phyloP scores from a whole-genome alignment of 1,139 yeast species.

The Komagataea norvegica region DNA sequence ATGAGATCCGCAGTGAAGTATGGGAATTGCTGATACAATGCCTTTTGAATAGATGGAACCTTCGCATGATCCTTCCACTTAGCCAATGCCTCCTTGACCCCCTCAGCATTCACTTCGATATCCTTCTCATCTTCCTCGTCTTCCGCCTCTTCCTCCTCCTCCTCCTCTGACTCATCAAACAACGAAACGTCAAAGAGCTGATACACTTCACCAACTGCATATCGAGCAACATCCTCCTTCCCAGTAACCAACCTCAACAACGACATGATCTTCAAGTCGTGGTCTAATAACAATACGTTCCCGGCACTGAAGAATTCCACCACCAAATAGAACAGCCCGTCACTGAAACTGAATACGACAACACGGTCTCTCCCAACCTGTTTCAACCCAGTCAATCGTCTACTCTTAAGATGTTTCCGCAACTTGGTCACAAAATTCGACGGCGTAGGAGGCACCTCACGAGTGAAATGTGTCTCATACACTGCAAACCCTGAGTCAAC shows the following conservation, averaged over 20 bases:
- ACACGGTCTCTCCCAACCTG: conserved; percentile 80
- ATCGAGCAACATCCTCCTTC: conserved; percentile 53
- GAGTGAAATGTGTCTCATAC: conserved; percentile 73
- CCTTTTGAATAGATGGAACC: conserved; percentile 62
- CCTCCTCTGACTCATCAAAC: conserved; percentile 33
- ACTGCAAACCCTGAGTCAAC: conserved; percentile 84
- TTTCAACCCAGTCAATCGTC: conserved; percentile 66
- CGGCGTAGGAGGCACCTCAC: conserved; percentile 78
- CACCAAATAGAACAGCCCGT: conserved; percentile 72
- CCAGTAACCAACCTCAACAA: conserved; percentile 77
- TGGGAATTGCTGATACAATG: conserved; percentile 63
- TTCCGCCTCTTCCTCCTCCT: conserved; percentile 10
- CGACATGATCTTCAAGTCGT: conserved; percentile 60
- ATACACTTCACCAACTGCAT: conserved; percentile 71
- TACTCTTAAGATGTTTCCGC: conserved; percentile 78
- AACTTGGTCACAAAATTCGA: conserved; percentile 81
- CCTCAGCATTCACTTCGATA: conserved; percentile 6
- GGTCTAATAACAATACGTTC: conserved; percentile 73
- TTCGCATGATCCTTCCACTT: conserved; percentile 36
- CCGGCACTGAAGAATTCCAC: conserved; percentile 96
- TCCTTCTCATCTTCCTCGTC: conserved; percentile 4
- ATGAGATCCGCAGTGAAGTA: conserved; percentile 77
- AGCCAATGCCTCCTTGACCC: conserved; percentile 28
- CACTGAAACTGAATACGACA: conserved; percentile 75
- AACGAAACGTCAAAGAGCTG: conserved; percentile 50